Percentiles rank a stretch among this genome's conserved stretches.
These are phyloP conservation scores for Volvox reticuliferus DNA, from an alignment of 139 green algal genomes.

Conservation along the genomic window DNA sequence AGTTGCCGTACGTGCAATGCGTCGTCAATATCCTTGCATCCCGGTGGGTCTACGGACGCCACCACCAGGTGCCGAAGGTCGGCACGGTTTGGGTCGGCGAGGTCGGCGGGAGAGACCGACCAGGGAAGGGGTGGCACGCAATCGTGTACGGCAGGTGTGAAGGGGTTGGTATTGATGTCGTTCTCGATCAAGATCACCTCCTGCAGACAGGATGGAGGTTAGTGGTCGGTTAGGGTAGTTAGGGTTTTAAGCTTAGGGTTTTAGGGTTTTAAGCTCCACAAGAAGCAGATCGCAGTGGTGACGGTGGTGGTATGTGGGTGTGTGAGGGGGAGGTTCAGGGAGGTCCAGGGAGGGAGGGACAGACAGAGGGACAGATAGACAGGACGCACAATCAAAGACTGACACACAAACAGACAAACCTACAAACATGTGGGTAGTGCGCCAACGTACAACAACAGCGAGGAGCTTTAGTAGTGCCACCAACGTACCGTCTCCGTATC, in stretches of 20 bases:
- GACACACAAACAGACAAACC: neutral
- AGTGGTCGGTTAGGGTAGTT: neutral
- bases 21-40: constrained; percentile 95
- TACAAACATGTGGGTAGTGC: neutral
- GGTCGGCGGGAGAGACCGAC: constrained; percentile 71
- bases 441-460: too few species aligned
- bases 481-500: constrained; percentile 86
- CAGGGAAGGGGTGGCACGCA: constrained; percentile 96
- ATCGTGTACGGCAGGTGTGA: constrained; percentile 91
- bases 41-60: constrained; percentile 88
- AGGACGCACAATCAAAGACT: neutral
- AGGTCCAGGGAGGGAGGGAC: too few species aligned
- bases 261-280: neutral
- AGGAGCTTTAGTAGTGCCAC: too few species aligned
- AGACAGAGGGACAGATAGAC: neutral
- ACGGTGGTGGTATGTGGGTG: neutral
- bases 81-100: constrained; percentile 45
- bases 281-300: too few species aligned
- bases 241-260: neutral
- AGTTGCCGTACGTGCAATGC: constrained; percentile 83
- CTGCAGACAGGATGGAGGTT: neutral
- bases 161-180: constrained; percentile 91
- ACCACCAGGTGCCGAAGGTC: constrained; percentile 57
- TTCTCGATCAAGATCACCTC: constrained; percentile 91
- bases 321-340: neutral